Evolutionary conservation across 768 basidiomycete species (phyloP), one percentile per base, ranked within the genome.

Genomic region (Symmetrospora coprosmae): DNA sequence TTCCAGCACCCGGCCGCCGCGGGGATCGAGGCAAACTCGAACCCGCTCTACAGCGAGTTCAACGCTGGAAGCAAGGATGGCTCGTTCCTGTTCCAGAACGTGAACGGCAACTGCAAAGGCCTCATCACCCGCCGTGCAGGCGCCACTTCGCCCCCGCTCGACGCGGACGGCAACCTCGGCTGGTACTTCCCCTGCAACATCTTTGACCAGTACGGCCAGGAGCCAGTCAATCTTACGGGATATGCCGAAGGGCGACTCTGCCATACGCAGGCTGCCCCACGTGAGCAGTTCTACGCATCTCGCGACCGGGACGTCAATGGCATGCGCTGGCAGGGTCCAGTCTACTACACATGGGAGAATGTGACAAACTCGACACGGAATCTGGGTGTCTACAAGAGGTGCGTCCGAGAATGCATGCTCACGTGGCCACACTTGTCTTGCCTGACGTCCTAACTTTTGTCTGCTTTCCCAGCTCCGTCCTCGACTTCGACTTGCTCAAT

Each of bases 131-230:
- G 82, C 65, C 79, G 86, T 5, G 66, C 76, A 28, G 81, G 79
- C 43, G 85, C 85, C 6, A 79, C 78, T 56, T 92, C 96, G 67
- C 76, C 80, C 2, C n/a, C 55, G 27, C 16, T 45, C 30, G 55
- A 58, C 31, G 7, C 40, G 41, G 39, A 63, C 33, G 78, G 71
- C 6, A 81, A 81, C 49, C 72, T 89, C 67, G 85, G 87, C 64
- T 97, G 91, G 91, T 96, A 96, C 72, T 94, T 97, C 74, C 94
- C 94, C 1, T 99, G 94, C 77, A 97, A 99, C 69, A 74, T 92
- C 43, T 84, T 78, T 75, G 78, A 81, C 66, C 90, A 91, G 73
- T 77, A 76, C 65, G 81, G 83, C 4, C 80, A 71, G 11, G 74
- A 75, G 2, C 74, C 77, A 1, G 76, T 77, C 64, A 91, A 96